A percentile compares a stretch with the other conserved stretches of the same genome.
Evolutionary conservation across 768 basidiomycete genomes (phyloP).

Genomic region (Leccinum incarnatum): DNA sequence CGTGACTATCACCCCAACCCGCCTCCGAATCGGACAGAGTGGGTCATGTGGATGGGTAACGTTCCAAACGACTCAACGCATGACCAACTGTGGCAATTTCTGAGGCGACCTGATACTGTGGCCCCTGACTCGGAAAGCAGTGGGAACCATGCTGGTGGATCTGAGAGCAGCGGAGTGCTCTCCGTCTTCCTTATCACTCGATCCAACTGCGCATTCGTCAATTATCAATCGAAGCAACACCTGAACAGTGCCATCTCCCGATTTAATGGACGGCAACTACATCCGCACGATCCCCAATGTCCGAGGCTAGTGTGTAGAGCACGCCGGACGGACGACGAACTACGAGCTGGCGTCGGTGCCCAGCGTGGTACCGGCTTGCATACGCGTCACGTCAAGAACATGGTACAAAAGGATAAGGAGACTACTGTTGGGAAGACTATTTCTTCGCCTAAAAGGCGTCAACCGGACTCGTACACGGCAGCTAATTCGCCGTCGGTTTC

Average conservation of each 20-base stretch:
- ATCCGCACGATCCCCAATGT: constrained; percentile 69
- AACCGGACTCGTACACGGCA: not conserved
- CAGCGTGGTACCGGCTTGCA: constrained; percentile 89
- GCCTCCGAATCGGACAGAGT: constrained; percentile 75
- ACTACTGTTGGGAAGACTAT: constrained; percentile 6
- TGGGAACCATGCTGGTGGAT: not conserved
- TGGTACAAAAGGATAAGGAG: constrained; percentile 38
- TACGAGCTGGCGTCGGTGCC: constrained; percentile 86
- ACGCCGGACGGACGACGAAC: constrained; percentile 77
- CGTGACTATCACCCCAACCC: constrained; percentile 64
- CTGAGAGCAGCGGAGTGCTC: constrained; percentile 52
- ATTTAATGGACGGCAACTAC: constrained; percentile 71
- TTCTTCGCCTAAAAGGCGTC: not conserved
- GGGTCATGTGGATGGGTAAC: constrained; percentile 98
- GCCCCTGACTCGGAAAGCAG: constrained; percentile 4
- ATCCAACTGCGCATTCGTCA: constrained; percentile 94
- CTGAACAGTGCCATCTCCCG: constrained; percentile 64
- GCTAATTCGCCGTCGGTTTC: constrained; percentile 18
- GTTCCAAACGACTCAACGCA: constrained; percentile 80
- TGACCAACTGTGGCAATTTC: constrained; percentile 85
- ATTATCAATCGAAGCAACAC: constrained; percentile 65
- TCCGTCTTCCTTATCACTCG: constrained; percentile 93
- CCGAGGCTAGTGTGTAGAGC: constrained; percentile 81
- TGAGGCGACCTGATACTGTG: constrained; percentile 42
- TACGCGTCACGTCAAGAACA: constrained; percentile 71